phyloP scores from a whole-genome alignment of 2,329 filamentous ascomycete species.

The Cladobotryum mycophilum region DNA sequence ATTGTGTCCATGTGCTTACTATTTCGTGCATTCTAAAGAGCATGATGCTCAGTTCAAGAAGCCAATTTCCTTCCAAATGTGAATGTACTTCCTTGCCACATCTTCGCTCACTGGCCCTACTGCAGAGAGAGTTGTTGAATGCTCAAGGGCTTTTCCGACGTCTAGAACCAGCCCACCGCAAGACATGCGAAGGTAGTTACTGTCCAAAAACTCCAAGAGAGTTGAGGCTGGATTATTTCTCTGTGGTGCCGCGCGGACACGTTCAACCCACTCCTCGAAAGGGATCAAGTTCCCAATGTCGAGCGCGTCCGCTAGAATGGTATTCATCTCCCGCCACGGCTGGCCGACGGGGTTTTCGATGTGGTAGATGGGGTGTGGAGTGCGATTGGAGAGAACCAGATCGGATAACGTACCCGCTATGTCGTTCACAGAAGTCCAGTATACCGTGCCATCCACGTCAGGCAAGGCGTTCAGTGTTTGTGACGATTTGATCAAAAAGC shows the following conservation, averaged over 20 bases:
- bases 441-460: slow-evolving; percentile 32
- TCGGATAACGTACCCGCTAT: slow-evolving; percentile 13
- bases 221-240: slow-evolving; percentile 6
- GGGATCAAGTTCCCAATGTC: slow-evolving; percentile 9
- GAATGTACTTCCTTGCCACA: background rate
- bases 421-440: slow-evolving; percentile 41
- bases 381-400: slow-evolving; percentile 1
- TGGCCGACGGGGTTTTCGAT: slow-evolving; percentile 19
- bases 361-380: slow-evolving; percentile 15
- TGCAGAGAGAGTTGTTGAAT: slow-evolving; percentile 7
- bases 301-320: slow-evolving; percentile 8
- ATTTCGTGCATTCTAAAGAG: too few relatives aligned
- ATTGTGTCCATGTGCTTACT: too few relatives aligned
- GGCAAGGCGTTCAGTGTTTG: slow-evolving; percentile 39
- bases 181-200: slow-evolving; percentile 13
- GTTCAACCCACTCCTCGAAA: slow-evolving; percentile 10
- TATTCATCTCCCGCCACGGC: slow-evolving; percentile 14
- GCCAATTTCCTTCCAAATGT: background rate
- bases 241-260: slow-evolving; percentile 1
- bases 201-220: slow-evolving; percentile 12
- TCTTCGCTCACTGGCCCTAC: slow-evolving; percentile 5
- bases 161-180: slow-evolving; percentile 14
- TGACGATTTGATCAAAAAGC: slow-evolving; percentile 43
- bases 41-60: background rate
- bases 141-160: slow-evolving; percentile 8